phyloP scores from a whole-genome alignment of 352 stramenopile species.

The Phytophthora pseudosyringae region DNA sequence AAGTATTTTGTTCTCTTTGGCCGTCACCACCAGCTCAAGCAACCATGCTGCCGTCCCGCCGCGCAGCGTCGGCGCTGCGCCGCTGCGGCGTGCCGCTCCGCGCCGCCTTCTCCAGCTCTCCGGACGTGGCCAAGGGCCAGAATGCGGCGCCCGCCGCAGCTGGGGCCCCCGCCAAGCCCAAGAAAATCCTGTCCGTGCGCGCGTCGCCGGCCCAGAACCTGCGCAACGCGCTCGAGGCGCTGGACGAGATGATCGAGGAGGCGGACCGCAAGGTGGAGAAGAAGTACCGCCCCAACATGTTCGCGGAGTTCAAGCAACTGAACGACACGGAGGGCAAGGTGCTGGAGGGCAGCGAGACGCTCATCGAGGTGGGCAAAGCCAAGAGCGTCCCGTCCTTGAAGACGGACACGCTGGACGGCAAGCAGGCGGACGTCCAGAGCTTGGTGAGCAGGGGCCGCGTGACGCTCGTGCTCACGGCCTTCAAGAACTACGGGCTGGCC shows the following conservation, averaged over 20 bases:
- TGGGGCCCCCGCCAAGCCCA: constrained; percentile 19
- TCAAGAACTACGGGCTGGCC: constrained; percentile 88
- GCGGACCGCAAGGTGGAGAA: constrained; percentile 86
- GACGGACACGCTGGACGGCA: constrained; percentile 57
- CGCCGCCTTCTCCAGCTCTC: constrained; percentile 15
- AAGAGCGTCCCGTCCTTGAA: constrained; percentile 59
- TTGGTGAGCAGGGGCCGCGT: constrained; percentile 57
- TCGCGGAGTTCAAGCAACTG: constrained; percentile 89
- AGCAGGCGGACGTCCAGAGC: constrained; percentile 56
- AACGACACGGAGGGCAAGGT: constrained; percentile 89
- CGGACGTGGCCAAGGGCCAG: constrained; percentile 5
- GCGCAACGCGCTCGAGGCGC: constrained; percentile 71
- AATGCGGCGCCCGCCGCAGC: neutral
- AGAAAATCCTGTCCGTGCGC: constrained; percentile 39
- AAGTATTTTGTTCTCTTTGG: neutral
- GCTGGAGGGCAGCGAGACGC: constrained; percentile 50
- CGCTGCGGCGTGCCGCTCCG: constrained; percentile 21
- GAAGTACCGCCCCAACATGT: constrained; percentile 90
- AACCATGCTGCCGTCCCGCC: constrained; percentile 25
- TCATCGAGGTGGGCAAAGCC: constrained; percentile 69
- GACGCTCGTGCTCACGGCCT: constrained; percentile 82
- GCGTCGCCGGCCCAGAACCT: constrained; percentile 75
- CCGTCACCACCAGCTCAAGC: neutral
- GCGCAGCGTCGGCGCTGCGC: constrained; percentile 15
- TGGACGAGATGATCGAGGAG: constrained; percentile 86